These are phyloP conservation scores for Heimioporus sp. DNA, from an alignment of 768 basidiomycete genomes.

Conservation along the genomic window DNA sequence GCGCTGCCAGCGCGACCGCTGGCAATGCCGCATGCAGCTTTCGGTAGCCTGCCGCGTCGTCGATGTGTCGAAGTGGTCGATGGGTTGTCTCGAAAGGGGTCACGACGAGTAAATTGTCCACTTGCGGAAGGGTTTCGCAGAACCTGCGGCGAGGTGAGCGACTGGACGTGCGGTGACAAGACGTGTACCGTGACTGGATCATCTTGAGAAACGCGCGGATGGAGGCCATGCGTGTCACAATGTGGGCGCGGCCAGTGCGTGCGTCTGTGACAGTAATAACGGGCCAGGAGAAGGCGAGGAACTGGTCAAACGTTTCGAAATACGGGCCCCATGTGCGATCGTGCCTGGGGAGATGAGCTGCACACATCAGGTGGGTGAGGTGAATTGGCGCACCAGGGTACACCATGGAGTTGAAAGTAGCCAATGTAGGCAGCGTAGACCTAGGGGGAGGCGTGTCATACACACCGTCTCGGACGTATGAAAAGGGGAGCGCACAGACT, in stretches of 20 bases:
- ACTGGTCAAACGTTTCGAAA: slow-evolving; percentile 77
- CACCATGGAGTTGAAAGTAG: slow-evolving; percentile 66
- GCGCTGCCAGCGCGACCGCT: slow-evolving; percentile 61
- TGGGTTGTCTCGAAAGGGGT: slow-evolving; percentile 65
- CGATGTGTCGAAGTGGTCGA: slow-evolving; percentile 68
- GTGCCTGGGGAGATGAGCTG: slow-evolving; percentile 46
- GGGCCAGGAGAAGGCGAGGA: slow-evolving; percentile 82
- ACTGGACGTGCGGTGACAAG: no score
- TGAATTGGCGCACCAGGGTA: slow-evolving; percentile 53
- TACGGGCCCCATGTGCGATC: slow-evolving; percentile 78
- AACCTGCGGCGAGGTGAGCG: slow-evolving; percentile 38
- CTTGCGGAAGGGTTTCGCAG: slow-evolving; percentile 70
- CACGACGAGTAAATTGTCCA: slow-evolving; percentile 69
- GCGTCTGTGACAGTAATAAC: slow-evolving; percentile 73
- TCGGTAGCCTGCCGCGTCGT: slow-evolving; percentile 66
- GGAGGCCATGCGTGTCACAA: slow-evolving; percentile 72
- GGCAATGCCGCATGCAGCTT: slow-evolving; percentile 71
- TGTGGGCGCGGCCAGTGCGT: slow-evolving; percentile 70
- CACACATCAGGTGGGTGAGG: no score
- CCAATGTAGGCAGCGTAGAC: slow-evolving; percentile 78
- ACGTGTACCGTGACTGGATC: slow-evolving; percentile 70
- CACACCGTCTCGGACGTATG: not conserved
- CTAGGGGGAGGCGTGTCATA: slow-evolving; percentile 21
- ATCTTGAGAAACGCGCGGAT: slow-evolving; percentile 78
- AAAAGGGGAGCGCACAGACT: slow-evolving; percentile 51